Base-by-base conservation (phyloP, 768 basidiomycete species). In the Podaxis mareebaensis region DNA sequence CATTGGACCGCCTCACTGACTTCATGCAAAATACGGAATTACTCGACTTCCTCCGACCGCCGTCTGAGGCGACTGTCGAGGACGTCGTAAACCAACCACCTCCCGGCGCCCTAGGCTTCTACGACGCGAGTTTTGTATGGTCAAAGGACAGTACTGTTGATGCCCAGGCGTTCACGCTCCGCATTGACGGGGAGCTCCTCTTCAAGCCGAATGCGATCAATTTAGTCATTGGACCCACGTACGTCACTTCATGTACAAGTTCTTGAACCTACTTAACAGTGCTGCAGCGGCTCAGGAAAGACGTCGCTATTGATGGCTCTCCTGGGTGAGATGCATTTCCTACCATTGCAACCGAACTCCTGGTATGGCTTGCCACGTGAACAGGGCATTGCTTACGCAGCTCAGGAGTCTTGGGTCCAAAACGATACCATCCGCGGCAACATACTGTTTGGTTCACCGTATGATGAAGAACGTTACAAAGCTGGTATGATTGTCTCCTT, bases 391-490 rank as follows among this genome's bases (percentile, higher is more conserved):
- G 87, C 91, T 2, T 93, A 91, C 70, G 89, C 89, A 5, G 88
- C 89, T 3, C 93, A 96, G 71, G 91, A 93, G 70, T 86, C 90
- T 3, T 96, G 92, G 92, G 87, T 93, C 2, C 84, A 88, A 72
- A 93, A 92, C 66, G 90, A 89, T 63, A 92, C 90, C 0, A 90
- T 92, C 58, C 67, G 84, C 74, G 89, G 93, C 48, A 96, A 96
- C 69, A 90, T 96, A 64, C 74, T 91, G 48, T 96, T 96, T 65
- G 92, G 93, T 30, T 75, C 85, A 12, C 82, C 86, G 0, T 92
- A 86, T 64, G 89, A 96, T 52, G 87, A 91, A 70, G 85, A 82
- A 60, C 81, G 89, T 6, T 96, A 96, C 71, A 87, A 87, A 79
- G 84, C 87, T 60, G 74, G 75, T 74, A 26, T 7, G 64, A 17